Evolutionary conservation across 345 rosid species (phyloP).

Genomic region (Gossypium stocksii): DNA sequence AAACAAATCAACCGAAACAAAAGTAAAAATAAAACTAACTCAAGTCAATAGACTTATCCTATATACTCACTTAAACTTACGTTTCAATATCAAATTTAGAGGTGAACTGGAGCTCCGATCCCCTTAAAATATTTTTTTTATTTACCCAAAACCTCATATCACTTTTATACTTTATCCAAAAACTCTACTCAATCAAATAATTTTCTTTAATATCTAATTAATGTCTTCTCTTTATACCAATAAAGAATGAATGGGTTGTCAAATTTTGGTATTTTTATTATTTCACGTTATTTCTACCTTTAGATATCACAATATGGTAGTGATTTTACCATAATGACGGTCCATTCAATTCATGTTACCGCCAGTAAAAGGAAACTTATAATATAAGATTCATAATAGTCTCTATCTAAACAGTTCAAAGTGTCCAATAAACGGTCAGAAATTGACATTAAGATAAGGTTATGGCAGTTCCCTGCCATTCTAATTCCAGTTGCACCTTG

Average conservation of each 20-base stretch:
- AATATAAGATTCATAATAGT: neutral
- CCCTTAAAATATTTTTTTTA: too few relatives aligned
- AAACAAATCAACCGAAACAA: too few relatives aligned
- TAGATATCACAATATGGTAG: neutral
- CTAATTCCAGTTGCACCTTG: neutral
- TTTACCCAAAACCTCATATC: too few relatives aligned
- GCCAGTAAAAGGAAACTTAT: neutral
- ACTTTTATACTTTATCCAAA: too few relatives aligned
- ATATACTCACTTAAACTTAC: too few relatives aligned
- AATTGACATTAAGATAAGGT: neutral
- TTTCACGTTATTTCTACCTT: neutral
- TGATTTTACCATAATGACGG: neutral
- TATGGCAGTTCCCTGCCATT: neutral
- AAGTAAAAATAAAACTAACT: too few relatives aligned
- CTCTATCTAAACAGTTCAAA: neutral
- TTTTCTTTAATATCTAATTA: too few relatives aligned
- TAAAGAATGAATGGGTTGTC: too few relatives aligned
- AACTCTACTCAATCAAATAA: too few relatives aligned
- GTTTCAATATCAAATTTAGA: too few relatives aligned
- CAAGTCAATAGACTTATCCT: too few relatives aligned
- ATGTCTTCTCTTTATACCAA: too few relatives aligned
- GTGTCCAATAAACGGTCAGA: neutral
- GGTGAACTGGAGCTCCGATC: accelerated
- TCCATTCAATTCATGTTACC: neutral
- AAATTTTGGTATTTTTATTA: neutral